Evolutionary conservation across 352 stramenopile genomes (phyloP), one percentile per base, ranked within the genome.

Genomic region (Phytopythium sindhum): DNA sequence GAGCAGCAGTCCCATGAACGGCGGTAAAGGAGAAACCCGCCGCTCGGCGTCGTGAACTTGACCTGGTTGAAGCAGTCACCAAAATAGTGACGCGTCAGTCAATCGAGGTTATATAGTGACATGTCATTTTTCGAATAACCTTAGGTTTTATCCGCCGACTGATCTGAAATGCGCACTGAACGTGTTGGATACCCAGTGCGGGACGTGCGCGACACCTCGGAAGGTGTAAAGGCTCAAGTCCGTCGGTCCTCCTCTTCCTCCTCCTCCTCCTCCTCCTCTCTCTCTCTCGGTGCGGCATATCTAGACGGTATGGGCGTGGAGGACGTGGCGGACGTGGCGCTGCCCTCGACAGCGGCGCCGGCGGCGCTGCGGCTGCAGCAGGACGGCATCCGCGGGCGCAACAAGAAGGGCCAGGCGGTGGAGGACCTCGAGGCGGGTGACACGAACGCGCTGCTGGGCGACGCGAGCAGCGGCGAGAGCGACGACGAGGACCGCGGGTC

Each of bases 301-400:
- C 9, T 45, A 35, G 37, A 23, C 24, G 4, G 37, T 44, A 64
- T 41, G 31, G 75, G 88, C 51, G 59, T 60, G n/a, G 67, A 78
- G 57, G 72, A 85, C 51, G 28, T 77, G 37, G 80, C 67, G 33
- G 68, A 75, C 53, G 57, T 69, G 33, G 58, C 60, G 47, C 44
- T 67, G 24, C 42, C 50, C 50, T 48, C 65, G 55, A 24, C 60
- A 21, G 35, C 24, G 33, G 23, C 41, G 41, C 41, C 42, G 14
- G 47, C 12, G 6, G 23, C 47, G 47, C 47, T 54, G 24, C 47
- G 10, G 24, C 47, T 28, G 39, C 55, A 62, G 35, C 44, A 47
- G 42, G 71, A 78, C 68, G 78, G 81, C 57, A 90, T 90, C 64
- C 81, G 81, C 59, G 78, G 75, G 4, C 78, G 78, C 67, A 82